Evolutionary conservation across 1,139 yeast genomes (phyloP), one percentile per base, ranked within the genome.

Genomic region (Nakaseomyces kungkrabaensis): DNA sequence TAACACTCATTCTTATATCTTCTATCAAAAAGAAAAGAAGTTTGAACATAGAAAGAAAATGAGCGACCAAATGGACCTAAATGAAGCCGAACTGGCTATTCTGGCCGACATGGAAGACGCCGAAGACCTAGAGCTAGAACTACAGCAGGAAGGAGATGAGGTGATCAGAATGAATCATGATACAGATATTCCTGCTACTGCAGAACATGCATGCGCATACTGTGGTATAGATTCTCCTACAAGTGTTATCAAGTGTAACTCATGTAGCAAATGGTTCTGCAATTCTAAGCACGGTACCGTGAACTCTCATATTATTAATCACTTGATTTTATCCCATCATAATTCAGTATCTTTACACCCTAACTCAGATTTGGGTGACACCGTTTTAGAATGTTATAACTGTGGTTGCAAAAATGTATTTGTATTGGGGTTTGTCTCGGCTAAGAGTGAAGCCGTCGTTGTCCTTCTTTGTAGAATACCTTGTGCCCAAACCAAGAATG

Each of bases 251-350:
- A 81, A 83, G 59, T 90, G 97, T 70, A 78, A 79, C 52, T 73
- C 77, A 4, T 89, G 97, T 68, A 69, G 79, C 60, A 83, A 81
- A 64, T 90, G 97, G 97, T 90, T 90, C 65, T 90, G 97, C 70
- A 90, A 90, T 64, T 77, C 86, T n/a, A 78, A 80, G 52, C 74
- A 79, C 31, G 72, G 73, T 44, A 72, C 80, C 8, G 69, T 78
- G 8, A 65, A 90, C 22, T 85, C 96, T 1, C 97, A 90, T 65
- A 86, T 90, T 33, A 81, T 90, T 13, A 85, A 88, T 17, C 97
- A 90, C 67, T 70, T 89, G 64, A 95, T 88, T 36, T 70, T 86
- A 59, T 78, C 96, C 2, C 80, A 85, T 53, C 97, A 90, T 65
- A 81, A 83, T 60, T 72, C 73, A 36, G 90, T 89, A 2, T 74